Conservation (phyloP, 2,329 filamentous ascomycete species). For the Cryphonectria parasitica region DNA sequence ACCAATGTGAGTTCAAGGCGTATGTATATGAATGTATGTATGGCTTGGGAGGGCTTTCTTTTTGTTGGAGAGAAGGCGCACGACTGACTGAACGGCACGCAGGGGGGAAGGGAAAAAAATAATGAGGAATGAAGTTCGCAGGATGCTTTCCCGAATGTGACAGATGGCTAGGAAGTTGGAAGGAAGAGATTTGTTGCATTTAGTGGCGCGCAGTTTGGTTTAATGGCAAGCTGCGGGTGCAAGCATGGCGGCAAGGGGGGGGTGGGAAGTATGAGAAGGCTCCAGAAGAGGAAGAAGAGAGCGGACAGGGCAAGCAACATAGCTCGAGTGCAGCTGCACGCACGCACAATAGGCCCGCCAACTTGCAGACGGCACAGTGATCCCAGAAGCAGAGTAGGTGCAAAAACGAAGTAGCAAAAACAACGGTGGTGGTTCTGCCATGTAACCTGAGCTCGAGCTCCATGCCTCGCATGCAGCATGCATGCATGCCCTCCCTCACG, state of each 20-base stretch:
- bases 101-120: neutral
- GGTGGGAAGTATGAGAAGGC: neutral
- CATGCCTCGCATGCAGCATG: neutral
- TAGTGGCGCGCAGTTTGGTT: constrained; percentile 26
- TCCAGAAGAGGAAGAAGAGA: neutral
- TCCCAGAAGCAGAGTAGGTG: constrained; percentile 1
- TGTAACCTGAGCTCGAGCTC: neutral
- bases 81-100: neutral
- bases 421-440: neutral
- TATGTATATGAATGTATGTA: neutral
- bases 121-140: constrained; percentile 7
- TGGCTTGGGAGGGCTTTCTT: neutral
- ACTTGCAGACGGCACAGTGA: constrained; percentile 13
- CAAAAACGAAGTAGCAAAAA: neutral
- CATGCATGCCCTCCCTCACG: neutral
- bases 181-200: constrained; percentile 24
- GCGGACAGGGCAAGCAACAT: neutral
- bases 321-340: neutral
- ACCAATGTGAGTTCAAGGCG: neutral
- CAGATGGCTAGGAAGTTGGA: constrained; percentile 16
- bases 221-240: constrained; percentile 20
- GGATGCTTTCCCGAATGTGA: constrained; percentile 16
- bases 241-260: constrained; percentile 12
- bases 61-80: neutral
- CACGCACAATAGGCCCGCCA: constrained; percentile 12